Conservation (phyloP, 202 grass and related monocot species). For the Setaria italica region DNA sequence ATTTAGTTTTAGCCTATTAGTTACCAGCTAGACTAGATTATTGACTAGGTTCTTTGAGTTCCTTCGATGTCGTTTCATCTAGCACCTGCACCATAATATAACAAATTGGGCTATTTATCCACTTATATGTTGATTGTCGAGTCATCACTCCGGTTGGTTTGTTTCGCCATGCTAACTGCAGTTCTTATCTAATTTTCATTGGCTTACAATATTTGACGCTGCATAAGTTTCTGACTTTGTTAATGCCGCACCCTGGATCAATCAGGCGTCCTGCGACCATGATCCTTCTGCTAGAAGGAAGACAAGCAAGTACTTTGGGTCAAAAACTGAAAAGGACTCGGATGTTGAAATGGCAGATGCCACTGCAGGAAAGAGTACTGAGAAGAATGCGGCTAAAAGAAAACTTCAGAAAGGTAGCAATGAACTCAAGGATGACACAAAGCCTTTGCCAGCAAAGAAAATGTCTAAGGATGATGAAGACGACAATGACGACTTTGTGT, state of each 20-base stretch:
- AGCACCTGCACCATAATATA: not conserved
- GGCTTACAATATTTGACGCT: not conserved
- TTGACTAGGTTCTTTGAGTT: not conserved
- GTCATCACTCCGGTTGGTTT: not conserved
- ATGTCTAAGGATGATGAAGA: slow-evolving; percentile 59
- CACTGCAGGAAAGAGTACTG: slow-evolving; percentile 42
- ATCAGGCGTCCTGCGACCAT: slow-evolving; percentile 53
- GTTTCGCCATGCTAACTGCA: not conserved
- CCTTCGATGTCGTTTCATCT: not conserved
- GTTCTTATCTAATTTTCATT: slow-evolving; percentile 14
- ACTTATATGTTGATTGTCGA: not conserved
- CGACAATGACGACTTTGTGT: slow-evolving; percentile 72
- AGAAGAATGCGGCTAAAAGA: slow-evolving; percentile 64
- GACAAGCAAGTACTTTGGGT: slow-evolving; percentile 85
- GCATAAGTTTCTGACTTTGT: slow-evolving; percentile 21
- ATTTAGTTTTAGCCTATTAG: slow-evolving; percentile 9
- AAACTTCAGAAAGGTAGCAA: slow-evolving; percentile 57
- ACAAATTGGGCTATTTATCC: not conserved
- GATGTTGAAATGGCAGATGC: slow-evolving; percentile 47
- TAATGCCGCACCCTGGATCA: slow-evolving; percentile 14
- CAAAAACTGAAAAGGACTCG: slow-evolving; percentile 55
- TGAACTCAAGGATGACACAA: slow-evolving; percentile 59
- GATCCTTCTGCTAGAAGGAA: slow-evolving; percentile 78
- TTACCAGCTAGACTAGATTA: not conserved
- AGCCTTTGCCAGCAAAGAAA: slow-evolving; percentile 62